Evolutionary conservation across 2,329 filamentous ascomycete genomes (phyloP).

Genomic region (Hymenoscyphus linearis): DNA sequence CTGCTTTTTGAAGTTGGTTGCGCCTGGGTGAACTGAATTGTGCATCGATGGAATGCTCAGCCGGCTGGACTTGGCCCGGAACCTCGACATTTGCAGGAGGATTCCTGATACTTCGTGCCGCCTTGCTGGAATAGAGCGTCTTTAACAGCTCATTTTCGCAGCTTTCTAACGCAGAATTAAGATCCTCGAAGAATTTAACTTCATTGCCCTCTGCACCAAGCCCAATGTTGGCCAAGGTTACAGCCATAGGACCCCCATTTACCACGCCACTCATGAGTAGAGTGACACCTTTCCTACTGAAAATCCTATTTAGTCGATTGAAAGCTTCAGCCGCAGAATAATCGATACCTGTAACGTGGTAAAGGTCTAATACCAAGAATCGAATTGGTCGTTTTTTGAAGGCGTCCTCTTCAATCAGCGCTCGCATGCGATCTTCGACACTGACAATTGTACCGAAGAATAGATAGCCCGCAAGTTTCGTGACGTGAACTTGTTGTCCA

Average conservation of each 20-base stretch:
- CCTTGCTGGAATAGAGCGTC: slow-evolving; percentile 67
- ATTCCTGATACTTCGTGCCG: slow-evolving; percentile 47
- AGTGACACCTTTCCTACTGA: slow-evolving; percentile 70
- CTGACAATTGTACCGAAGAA: slow-evolving; percentile 98
- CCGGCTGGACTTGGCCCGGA: slow-evolving; percentile 13
- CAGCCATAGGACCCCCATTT: slow-evolving; percentile 68
- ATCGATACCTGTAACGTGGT: slow-evolving; percentile 85
- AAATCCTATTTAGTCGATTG: slow-evolving; percentile 80
- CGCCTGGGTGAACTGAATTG: slow-evolving; percentile 72
- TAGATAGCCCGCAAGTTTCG: slow-evolving; percentile 90
- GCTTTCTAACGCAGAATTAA: slow-evolving; percentile 88
- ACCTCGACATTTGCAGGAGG: slow-evolving; percentile 31
- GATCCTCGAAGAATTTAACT: slow-evolving; percentile 76
- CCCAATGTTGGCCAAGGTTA: slow-evolving; percentile 76
- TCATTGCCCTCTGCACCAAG: slow-evolving; percentile 67
- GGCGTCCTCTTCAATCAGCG: slow-evolving; percentile 73
- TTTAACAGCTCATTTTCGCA: slow-evolving; percentile 93
- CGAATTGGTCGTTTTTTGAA: slow-evolving; percentile 77
- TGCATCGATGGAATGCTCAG: slow-evolving; percentile 45
- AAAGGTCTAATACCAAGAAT: slow-evolving; percentile 84
- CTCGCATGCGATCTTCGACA: slow-evolving; percentile 83
- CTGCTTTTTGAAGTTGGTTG: slow-evolving; percentile 71
- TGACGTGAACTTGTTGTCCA: slow-evolving; percentile 80
- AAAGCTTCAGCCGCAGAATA: slow-evolving; percentile 97
- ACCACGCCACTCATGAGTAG: slow-evolving; percentile 81